Evolutionary conservation across 2,329 filamentous ascomycete species (phyloP).

Genomic region (Ophiostoma australiae): DNA sequence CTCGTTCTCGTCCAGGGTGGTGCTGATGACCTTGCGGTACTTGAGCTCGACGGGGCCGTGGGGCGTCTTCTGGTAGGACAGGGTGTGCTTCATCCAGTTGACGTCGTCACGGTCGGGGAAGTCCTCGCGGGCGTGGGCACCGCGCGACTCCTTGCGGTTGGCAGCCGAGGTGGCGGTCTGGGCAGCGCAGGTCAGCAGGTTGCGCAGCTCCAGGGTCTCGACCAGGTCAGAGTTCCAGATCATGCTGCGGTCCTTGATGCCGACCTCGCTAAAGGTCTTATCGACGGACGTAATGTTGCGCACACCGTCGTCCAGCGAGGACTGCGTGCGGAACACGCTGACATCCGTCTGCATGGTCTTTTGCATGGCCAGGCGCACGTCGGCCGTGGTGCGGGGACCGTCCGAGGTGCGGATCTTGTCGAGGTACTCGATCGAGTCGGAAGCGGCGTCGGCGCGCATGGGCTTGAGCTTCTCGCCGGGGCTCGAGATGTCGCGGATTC

Average conservation of each 20-base stretch:
- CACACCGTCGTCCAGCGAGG: constrained; percentile 90
- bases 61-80: constrained; percentile 90
- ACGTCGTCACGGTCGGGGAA: constrained; percentile 91
- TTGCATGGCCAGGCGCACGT: constrained; percentile 89
- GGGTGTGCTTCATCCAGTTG: constrained; percentile 99
- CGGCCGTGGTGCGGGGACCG: constrained; percentile 80
- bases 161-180: constrained; percentile 90
- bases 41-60: constrained; percentile 81
- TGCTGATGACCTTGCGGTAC: constrained; percentile 77
- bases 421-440: constrained; percentile 78
- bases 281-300: constrained; percentile 82
- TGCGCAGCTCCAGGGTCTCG: constrained; percentile 91
- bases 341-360: constrained; percentile 98
- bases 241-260: constrained; percentile 98
- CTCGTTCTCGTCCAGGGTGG: constrained; percentile 88
- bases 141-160: constrained; percentile 94
- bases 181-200: constrained; percentile 89
- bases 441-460: constrained; percentile 77
- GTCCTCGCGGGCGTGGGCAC: constrained; percentile 95
- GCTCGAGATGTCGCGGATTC: constrained; percentile 88
- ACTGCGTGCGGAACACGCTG: constrained; percentile 91
- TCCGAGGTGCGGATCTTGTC: constrained; percentile 80
- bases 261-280: constrained; percentile 70
- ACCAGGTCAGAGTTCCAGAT: constrained; percentile 99
- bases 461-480: constrained; percentile 77